phyloP scores from a whole-genome alignment of 306 rosid species.

The Lathyrus tuberosus region DNA sequence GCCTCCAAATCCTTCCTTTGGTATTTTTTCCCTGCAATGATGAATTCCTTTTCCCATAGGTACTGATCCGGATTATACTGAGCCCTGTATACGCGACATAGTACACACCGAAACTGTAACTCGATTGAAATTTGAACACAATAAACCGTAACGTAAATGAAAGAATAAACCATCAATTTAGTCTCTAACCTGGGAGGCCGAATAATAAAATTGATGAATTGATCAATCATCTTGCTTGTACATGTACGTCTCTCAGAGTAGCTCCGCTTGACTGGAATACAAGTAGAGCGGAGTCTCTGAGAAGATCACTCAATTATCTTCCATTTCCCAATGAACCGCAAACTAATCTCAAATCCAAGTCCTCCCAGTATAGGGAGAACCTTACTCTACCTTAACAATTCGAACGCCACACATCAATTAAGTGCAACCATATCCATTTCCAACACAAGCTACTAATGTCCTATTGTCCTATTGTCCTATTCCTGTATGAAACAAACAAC shows the following conservation, averaged over 20 bases:
- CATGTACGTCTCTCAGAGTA: conserved; percentile 42
- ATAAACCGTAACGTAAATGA: conserved; percentile 1
- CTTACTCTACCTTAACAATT: conserved; percentile 26
- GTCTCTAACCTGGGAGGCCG: conserved; percentile 89
- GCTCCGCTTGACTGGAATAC: conserved; percentile 57
- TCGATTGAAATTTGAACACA: neutral
- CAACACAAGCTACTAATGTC: conserved; percentile 30
- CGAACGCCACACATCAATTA: conserved; percentile 12
- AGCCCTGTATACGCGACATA: conserved; percentile 64
- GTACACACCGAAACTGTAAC: conserved; percentile 34
- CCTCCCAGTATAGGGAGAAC: conserved; percentile 25
- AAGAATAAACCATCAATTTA: conserved; percentile 33
- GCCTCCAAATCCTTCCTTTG: conserved; percentile 98
- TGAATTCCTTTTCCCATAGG: conserved; percentile 91
- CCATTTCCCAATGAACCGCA: conserved; percentile 28
- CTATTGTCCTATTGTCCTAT: conserved; percentile 30
- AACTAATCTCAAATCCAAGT: conserved; percentile 35
- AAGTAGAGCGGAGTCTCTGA: conserved; percentile 45
- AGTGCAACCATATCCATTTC: conserved; percentile 19
- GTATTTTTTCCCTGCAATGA: conserved; percentile 79
- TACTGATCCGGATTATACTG: conserved; percentile 92
- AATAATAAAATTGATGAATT: conserved; percentile 89
- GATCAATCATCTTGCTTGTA: conserved; percentile 79
- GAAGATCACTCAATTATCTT: conserved; percentile 40
- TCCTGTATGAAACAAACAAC: conserved; percentile 36